These are phyloP conservation scores for Neopestalotiopsis sp. DNA, from an alignment of 2,329 filamentous ascomycete species.

Conservation along the genomic window DNA sequence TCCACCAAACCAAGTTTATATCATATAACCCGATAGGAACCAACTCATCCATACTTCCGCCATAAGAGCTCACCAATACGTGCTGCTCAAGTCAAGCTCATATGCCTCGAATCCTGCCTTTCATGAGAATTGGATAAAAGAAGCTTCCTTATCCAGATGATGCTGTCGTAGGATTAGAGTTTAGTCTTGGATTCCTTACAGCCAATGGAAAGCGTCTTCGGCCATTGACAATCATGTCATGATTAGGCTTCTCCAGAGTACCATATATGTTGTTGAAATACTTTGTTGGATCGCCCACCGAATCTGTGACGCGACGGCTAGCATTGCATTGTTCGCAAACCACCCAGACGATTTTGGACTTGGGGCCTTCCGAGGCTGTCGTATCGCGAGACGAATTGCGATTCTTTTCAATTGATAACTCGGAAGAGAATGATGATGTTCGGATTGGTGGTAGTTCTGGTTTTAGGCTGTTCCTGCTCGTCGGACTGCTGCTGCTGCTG, in stretches of 20 bases:
- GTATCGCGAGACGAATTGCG: conserved; percentile 28
- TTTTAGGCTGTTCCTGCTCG: conserved; percentile 19
- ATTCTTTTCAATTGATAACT: conserved; percentile 18
- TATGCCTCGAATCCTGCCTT: too few species aligned
- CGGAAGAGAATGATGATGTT: conserved; percentile 16
- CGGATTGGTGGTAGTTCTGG: conserved; percentile 27
- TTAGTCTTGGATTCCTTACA: conserved; percentile 9
- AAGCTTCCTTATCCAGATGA: too few species aligned
- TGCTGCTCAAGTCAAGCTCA: too few species aligned
- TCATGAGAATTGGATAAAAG: too few species aligned
- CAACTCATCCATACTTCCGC: too few species aligned
- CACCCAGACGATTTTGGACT: conserved; percentile 35
- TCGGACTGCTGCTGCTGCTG: too few species aligned
- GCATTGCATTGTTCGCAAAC: conserved; percentile 38
- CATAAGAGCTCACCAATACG: too few species aligned
- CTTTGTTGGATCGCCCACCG: conserved; percentile 33
- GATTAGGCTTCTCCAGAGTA: conserved; percentile 12
- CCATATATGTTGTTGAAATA: conserved; percentile 36
- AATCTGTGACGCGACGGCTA: conserved; percentile 29
- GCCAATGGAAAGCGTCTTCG: conserved; percentile 14
- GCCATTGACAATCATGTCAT: conserved; percentile 19
- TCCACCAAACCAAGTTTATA: too few species aligned
- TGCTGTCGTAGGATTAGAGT: not conserved
- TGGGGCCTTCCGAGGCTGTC: conserved; percentile 21
- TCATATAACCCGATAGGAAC: too few species aligned